phyloP scores from a whole-genome alignment of 129 eudicot genomes.

The Calendula officinalis region DNA sequence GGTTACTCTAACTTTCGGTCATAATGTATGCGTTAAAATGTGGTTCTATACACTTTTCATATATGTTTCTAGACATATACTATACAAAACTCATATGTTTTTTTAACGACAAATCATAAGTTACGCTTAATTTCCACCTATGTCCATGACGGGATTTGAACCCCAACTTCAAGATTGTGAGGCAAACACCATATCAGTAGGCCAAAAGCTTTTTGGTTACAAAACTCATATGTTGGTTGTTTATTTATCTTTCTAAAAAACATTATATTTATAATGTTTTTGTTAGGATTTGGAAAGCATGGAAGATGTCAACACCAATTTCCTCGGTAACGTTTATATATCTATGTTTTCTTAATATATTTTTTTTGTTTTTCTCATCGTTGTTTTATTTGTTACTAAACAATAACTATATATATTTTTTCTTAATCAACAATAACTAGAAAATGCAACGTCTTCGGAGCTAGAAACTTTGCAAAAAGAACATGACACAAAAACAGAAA shows the following conservation, averaged over 20 bases:
- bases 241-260: background rate
- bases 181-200: no score
- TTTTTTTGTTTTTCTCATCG: background rate
- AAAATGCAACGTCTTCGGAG: slow-evolving; percentile 11
- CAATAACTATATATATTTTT: background rate
- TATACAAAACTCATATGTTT: background rate
- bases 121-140: no score
- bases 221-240: background rate
- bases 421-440: slow-evolving; percentile 9
- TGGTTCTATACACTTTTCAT: background rate
- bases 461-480: slow-evolving; percentile 30
- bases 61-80: slow-evolving; percentile 1
- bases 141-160: no score
- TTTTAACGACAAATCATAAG: no score
- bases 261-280: background rate
- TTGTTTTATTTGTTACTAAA: background rate
- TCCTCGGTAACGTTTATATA: slow-evolving; percentile 11
- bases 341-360: background rate
- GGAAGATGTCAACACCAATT: slow-evolving; percentile 17
- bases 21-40: no score
- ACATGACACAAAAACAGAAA: slow-evolving; percentile 26
- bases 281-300: slow-evolving; percentile 25
- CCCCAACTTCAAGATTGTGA: no score
- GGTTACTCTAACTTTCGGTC: no score
- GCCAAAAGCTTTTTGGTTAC: no score